A percentile compares a stretch with the other conserved stretches of the same genome.
Conservation (phyloP, 2,329 filamentous ascomycete species). For the Stagonosporopsis cucurbitacearum region DNA sequence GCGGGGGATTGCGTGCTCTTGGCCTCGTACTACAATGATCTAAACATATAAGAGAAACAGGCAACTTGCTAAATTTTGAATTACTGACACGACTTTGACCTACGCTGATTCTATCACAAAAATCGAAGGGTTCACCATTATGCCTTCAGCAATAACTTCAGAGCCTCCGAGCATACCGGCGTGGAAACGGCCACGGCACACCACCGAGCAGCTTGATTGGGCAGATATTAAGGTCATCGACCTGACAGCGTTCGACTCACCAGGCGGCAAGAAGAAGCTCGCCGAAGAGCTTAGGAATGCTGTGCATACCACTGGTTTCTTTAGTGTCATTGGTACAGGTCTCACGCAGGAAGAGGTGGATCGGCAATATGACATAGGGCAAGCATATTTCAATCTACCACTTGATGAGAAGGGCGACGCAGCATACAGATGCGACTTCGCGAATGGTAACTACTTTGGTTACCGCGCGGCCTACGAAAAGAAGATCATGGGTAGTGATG, state of each 20-base stretch:
- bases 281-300: constrained; percentile 63
- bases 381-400: constrained; percentile 41
- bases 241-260: constrained; percentile 62
- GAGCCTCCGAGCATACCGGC: constrained; percentile 29
- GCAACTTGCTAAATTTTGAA: too few relatives aligned
- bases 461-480: constrained; percentile 42
- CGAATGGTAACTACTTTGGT: constrained; percentile 41
- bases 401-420: constrained; percentile 37
- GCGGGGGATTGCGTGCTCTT: too few relatives aligned
- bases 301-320: constrained; percentile 44
- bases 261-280: constrained; percentile 61
- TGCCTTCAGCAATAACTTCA: constrained; percentile 30
- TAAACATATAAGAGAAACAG: too few relatives aligned
- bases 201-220: constrained; percentile 33
- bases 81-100: too few relatives aligned
- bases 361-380: constrained; percentile 43
- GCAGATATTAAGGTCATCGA: constrained; percentile 42
- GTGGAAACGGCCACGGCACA: constrained; percentile 37
- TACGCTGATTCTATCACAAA: neutral
- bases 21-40: too few relatives aligned
- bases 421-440: constrained; percentile 40
- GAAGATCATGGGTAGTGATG: constrained; percentile 39
- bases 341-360: constrained; percentile 40
- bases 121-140: too few relatives aligned
- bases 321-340: constrained; percentile 40